Conservation (phyloP, 2,329 filamentous ascomycete genomes). For the Claviceps spartinae region DNA sequence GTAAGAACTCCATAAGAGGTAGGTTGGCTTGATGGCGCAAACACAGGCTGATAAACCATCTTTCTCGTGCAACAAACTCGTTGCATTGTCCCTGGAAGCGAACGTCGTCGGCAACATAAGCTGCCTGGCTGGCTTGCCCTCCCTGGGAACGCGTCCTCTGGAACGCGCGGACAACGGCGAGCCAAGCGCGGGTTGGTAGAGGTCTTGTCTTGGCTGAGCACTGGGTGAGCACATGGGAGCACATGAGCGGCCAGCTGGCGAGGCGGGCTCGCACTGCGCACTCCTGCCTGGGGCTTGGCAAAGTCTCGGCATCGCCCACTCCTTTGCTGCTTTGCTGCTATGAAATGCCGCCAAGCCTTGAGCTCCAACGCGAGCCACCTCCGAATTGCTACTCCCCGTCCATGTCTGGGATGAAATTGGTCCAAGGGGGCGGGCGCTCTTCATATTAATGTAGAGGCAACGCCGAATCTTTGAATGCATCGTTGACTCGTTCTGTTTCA, state of each 20-base stretch:
- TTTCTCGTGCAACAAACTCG: too few species aligned
- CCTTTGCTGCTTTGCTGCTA: conserved; percentile 2
- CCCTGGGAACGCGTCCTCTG: not conserved
- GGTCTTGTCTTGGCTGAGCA: not conserved
- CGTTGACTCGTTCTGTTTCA: not conserved
- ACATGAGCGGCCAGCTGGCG: not conserved
- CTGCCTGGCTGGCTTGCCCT: not conserved
- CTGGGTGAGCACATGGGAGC: not conserved
- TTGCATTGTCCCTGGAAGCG: not conserved
- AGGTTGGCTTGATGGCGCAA: not conserved
- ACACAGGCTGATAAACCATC: too few species aligned
- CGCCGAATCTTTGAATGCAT: not conserved
- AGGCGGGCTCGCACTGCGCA: conserved; percentile 1
- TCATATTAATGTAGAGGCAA: conserved; percentile 2
- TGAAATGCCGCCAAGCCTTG: conserved; percentile 9
- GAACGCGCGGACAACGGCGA: not conserved
- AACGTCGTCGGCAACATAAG: not conserved
- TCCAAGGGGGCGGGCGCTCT: not conserved
- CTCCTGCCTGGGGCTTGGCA: conserved; percentile 9
- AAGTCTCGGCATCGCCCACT: conserved; percentile 9
- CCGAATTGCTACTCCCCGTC: not conserved
- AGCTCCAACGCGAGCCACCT: conserved; percentile 4
- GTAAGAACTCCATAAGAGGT: not conserved
- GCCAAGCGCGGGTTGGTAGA: not conserved
- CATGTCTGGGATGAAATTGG: conserved; percentile 2